Evolutionary conservation across 1,284 basidiomycete species (phyloP), one percentile per base, ranked within the genome.

Genomic region (Malassezia arunalokei): DNA sequence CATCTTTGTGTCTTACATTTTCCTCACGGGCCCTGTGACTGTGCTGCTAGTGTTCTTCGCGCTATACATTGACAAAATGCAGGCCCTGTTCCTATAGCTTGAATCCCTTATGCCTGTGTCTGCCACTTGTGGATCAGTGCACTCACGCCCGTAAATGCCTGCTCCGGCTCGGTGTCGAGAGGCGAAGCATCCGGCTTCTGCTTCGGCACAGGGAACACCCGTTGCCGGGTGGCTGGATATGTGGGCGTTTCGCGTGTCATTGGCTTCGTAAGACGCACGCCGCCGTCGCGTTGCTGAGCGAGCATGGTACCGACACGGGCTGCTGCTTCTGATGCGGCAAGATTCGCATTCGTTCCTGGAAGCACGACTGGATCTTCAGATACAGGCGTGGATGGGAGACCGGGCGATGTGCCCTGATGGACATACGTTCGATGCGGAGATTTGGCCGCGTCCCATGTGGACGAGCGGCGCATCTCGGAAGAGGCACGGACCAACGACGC

Each of bases 1-100:
- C 0, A 78, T 78, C 56, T 75, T 72, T 41, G 61, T 68, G 15
- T 57, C 57, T 27, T 72, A 72, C 43, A 61, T 65, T 4, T 52
- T 72, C 32, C 46, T 71, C 8, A 65, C 68, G 0, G 64, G 66
- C 6, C 70, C 70, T 0, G 68, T 67, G 11, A 71, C 70, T 5
- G 55, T 72, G 24, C 32, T 54, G 14, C 54, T 72, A 29, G 68
- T 71, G 5, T 43, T 71, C 4, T 42, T 56, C 0, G 70, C 68
- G 7, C 57, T 72, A 30, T 51, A 67, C 6, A 62, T 70, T 30
- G 62, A 65, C 15, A 60, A 67, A 39, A 57, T 61, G 14, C 56
- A 63, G 32, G 40, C 32, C 20, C 39, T 29, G 11, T 35, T 35
- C 33, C 11, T 35, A 35, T 35, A 35, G 33, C 33, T 35, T 35